Evolutionary conservation across 306 rosid genomes (phyloP), one percentile per base, ranked within the genome.

Genomic region (Vigna trinervia): DNA sequence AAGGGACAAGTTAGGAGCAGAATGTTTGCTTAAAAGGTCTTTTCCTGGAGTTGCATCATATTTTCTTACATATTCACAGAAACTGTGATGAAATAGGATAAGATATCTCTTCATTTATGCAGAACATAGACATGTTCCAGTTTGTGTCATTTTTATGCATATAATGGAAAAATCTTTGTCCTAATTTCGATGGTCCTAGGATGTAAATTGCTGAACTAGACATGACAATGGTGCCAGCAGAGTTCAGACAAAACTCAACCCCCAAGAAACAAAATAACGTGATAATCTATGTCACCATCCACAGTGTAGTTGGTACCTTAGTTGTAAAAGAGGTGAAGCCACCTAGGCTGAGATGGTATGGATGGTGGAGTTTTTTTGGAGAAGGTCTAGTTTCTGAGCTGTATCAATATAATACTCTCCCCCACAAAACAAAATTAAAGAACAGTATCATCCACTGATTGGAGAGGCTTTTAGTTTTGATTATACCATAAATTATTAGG

Each of bases 211-310:
- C 4, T 63, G 72, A 59, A 15, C 32, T 30, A 6, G 47, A 74
- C 66, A 19, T 47, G 62, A 48, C 2, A 38, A 48, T 30, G 61
- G 32, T 30, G 48, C 71, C 62, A 12, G 6, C 6, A 20, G 61
- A 46, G 23, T 32, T 15, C 39, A 32, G 20, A 62, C 28, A 62
- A 12, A 22, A 61, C 46, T 58, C 14, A 59, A 4, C 12, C 20
- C 51, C 30, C 48, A 54, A 56, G 75, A 58, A 53, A 54, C 8
- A 5, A 23, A 34, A 53, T 30, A 47, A 75, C 69, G 54, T 47
- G 66, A 30, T 43, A 60, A 59, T 36, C 43, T 32, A 28, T 34
- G 65, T 36, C 19, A 76, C 58, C 61, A 51, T 64, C 58, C 60
- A 69, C 23, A 13, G 39, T 36, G n/a, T 47, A 54, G 34, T 69